A percentile compares a stretch with the other conserved stretches of the same genome.
phyloP scores from a whole-genome alignment of 2,329 filamentous ascomycete genomes.

The Dendrostoma leiphaemia region DNA sequence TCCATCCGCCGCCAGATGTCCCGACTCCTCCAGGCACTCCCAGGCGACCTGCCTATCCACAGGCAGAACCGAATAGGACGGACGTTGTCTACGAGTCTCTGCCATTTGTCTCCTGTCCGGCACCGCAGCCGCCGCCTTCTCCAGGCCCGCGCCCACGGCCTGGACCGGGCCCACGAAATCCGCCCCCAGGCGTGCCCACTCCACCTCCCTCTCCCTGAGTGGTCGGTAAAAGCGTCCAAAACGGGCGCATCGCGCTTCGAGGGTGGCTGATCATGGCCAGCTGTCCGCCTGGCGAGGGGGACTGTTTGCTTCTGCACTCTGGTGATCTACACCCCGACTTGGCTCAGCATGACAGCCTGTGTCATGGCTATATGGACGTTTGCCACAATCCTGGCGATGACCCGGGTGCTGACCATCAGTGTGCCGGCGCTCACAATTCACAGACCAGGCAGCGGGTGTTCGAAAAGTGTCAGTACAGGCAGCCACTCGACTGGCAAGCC shows the following conservation, averaged over 20 bases:
- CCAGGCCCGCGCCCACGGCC: slow-evolving; percentile 13
- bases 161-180: slow-evolving; percentile 5
- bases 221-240: not conserved
- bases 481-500: no score
- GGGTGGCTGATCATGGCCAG: not conserved
- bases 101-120: not conserved
- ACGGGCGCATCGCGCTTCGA: no score
- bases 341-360: no score
- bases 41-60: not conserved
- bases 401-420: no score
- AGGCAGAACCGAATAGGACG: no score
- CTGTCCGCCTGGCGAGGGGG: not conserved
- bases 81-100: not conserved
- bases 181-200: slow-evolving; percentile 11
- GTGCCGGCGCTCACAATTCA: no score
- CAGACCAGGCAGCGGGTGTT: no score
- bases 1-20: not conserved
- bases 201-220: slow-evolving; percentile 12
- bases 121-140: slow-evolving; percentile 15
- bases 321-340: not conserved
- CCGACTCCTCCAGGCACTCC: slow-evolving; percentile 3
- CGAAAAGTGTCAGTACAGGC: no score
- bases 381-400: no score
- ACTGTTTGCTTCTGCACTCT: not conserved
- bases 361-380: no score